phyloP scores from a whole-genome alignment of 2,329 filamentous ascomycete genomes.

The Fusarium lyarnte region DNA sequence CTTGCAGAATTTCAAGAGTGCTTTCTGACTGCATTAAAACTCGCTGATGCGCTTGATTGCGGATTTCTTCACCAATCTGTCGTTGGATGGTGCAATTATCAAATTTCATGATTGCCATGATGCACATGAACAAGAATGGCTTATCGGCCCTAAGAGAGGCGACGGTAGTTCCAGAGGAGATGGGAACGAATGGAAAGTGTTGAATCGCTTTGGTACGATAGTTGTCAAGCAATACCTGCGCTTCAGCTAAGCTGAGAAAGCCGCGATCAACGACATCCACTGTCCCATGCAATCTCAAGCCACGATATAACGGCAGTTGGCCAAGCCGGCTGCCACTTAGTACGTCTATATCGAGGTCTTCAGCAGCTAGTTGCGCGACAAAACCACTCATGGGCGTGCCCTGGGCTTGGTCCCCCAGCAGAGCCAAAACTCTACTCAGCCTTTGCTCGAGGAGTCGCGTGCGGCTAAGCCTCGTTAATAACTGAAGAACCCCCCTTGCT shows the following conservation, averaged over 20 bases:
- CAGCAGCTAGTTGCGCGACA: neutral
- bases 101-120: constrained; percentile 11
- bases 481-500: rapidly evolving
- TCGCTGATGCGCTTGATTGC: neutral
- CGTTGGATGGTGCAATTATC: constrained; percentile 7
- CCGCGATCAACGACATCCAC: neutral
- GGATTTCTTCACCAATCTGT: constrained; percentile 1
- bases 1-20: constrained; percentile 6
- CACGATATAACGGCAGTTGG: neutral
- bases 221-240: neutral
- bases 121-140: constrained; percentile 11
- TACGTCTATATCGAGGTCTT: neutral
- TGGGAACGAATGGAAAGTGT: constrained; percentile 5
- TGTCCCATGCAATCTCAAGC: neutral
- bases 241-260: neutral
- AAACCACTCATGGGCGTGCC: constrained; percentile 3
- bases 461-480: neutral
- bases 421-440: neutral
- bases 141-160: neutral
- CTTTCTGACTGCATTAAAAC: constrained; percentile 15
- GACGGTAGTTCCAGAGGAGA: neutral
- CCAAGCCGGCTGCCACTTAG: rapidly evolving
- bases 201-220: neutral
- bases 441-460: constrained; percentile 3
- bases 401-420: neutral